Conservation (phyloP, 257 asterid species). For the Solanum etuberosum region DNA sequence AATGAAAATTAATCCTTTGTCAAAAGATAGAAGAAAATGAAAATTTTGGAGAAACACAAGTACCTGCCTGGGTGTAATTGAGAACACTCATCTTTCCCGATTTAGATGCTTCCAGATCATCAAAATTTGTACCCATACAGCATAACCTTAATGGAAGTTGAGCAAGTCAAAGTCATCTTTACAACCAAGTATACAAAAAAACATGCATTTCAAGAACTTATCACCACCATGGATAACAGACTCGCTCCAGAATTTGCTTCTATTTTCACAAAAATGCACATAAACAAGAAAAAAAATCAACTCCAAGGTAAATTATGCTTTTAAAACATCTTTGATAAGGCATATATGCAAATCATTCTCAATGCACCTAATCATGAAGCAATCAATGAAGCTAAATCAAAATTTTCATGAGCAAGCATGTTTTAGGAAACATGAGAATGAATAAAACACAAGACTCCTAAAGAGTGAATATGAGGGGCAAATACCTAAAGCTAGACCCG, state of each 20-base stretch:
- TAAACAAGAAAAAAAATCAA: too few species aligned
- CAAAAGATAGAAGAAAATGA: neutral
- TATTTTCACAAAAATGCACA: too few species aligned
- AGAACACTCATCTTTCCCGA: constrained; percentile 38
- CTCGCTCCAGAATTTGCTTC: constrained; percentile 93
- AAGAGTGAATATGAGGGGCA: too few species aligned
- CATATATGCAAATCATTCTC: too few species aligned
- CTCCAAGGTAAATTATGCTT: too few species aligned
- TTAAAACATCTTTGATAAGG: too few species aligned
- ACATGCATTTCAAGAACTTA: constrained; percentile 9
- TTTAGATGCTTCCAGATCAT: constrained; percentile 69
- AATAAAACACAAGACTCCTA: too few species aligned
- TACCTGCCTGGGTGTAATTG: constrained; percentile 99
- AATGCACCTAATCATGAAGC: too few species aligned
- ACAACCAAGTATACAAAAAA: neutral
- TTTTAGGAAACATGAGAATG: too few species aligned
- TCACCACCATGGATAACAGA: constrained; percentile 90
- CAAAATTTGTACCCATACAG: constrained; percentile 36
- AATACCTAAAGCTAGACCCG: too few species aligned
- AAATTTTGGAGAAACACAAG: constrained; percentile 19
- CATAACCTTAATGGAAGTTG: neutral
- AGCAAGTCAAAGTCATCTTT: neutral
- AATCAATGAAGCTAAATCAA: too few species aligned
- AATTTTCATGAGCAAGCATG: too few species aligned
- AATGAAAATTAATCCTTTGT: neutral